Evolutionary conservation across 1,284 basidiomycete species (phyloP).

Genomic region (Neolentinus lepideus): DNA sequence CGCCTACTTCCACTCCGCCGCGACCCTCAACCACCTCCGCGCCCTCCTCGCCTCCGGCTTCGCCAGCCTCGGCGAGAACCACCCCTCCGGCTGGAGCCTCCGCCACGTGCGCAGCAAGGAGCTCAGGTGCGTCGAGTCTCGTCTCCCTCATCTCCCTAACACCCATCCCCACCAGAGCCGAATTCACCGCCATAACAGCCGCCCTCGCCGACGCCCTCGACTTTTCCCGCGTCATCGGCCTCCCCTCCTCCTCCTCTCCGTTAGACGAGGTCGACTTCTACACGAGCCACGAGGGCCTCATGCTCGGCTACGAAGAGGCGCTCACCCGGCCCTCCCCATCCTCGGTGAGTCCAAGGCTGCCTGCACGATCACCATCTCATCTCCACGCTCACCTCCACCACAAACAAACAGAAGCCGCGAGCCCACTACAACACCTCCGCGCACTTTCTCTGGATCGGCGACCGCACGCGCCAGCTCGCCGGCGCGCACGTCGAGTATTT

Average conservation of each 20-base stretch:
- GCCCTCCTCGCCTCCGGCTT: conserved; percentile 87
- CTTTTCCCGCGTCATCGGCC: conserved; percentile 87
- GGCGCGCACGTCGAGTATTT: conserved; percentile 97
- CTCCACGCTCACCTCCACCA: neutral
- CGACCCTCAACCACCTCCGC: conserved; percentile 92
- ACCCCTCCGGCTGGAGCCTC: conserved; percentile 91
- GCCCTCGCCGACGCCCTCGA: conserved; percentile 88
- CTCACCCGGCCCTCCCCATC: conserved; percentile 64
- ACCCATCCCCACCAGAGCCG: too few relatives aligned
- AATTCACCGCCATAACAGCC: conserved; percentile 83
- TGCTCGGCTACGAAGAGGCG: conserved; percentile 91
- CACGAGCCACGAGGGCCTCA: conserved; percentile 91
- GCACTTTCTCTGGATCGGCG: conserved; percentile 96
- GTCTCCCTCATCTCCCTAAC: too few relatives aligned
- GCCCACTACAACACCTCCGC: conserved; percentile 83
- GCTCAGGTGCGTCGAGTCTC: conserved; percentile 61
- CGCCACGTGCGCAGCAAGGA: conserved; percentile 83
- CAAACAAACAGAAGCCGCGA: conserved; percentile 13
- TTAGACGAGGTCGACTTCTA: conserved; percentile 93
- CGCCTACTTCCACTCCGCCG: conserved; percentile 93
- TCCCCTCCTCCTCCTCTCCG: conserved; percentile 57
- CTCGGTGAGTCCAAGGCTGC: conserved; percentile 13
- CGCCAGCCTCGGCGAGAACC: conserved; percentile 67
- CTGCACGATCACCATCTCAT: conserved; percentile 19
- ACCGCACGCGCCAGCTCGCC: conserved; percentile 89